A percentile compares a stretch with the other conserved stretches of the same genome.
Conservation (phyloP, 73 alveolate species). For the Tetrahymena borealis region DNA sequence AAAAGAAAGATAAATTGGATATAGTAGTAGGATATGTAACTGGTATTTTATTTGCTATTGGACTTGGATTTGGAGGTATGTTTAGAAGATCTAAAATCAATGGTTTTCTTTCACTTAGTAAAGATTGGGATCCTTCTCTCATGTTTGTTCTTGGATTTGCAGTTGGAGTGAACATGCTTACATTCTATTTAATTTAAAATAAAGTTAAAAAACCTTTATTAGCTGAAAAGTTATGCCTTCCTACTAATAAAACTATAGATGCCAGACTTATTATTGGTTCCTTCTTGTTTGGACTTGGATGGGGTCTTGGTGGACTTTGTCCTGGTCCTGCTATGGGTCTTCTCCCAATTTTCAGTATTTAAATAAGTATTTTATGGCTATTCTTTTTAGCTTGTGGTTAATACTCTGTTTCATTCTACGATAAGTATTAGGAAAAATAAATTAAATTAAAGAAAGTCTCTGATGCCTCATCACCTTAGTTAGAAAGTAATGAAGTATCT, state of each 20-base stretch:
- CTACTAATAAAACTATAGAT: conserved; percentile 63
- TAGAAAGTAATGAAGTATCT: too few relatives aligned
- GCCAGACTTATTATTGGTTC: conserved; percentile 80
- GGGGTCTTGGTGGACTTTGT: conserved; percentile 96
- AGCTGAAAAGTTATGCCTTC: conserved; percentile 54
- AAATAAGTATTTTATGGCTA: conserved; percentile 7
- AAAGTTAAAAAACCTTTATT: conserved; percentile 52
- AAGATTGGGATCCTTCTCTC: conserved; percentile 85
- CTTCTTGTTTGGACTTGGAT: conserved; percentile 93
- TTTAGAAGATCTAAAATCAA: conserved; percentile 62
- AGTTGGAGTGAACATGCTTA: conserved; percentile 75
- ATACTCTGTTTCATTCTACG: background rate
- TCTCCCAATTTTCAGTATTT: conserved; percentile 19
- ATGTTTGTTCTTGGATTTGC: conserved; percentile 89
- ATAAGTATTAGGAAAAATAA: background rate
- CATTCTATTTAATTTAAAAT: conserved; percentile 61
- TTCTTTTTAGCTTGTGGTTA: conserved; percentile 18
- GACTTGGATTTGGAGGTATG: conserved; percentile 83
- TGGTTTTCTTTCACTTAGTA: conserved; percentile 64
- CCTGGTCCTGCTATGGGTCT: conserved; percentile 95
- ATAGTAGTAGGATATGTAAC: background rate
- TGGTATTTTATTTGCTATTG: conserved; percentile 48
- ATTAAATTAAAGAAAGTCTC: background rate
- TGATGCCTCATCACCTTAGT: too few relatives aligned
- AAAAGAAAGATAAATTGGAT: background rate